Conservation (phyloP, 2,329 filamentous ascomycete species). For the Graphium sp. region DNA sequence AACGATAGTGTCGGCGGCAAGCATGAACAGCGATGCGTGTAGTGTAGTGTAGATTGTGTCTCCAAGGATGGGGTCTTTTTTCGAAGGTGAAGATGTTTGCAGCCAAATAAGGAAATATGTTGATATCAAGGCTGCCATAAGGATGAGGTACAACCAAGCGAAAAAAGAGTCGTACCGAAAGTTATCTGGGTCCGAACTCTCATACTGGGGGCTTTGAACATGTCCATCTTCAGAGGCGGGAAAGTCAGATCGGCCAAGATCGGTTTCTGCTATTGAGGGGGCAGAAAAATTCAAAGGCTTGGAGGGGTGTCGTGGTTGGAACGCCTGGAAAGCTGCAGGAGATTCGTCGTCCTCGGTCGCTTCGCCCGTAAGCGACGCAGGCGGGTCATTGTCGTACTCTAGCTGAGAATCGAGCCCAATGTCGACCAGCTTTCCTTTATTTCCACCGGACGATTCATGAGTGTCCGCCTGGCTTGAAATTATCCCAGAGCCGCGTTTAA, state of each 20-base stretch:
- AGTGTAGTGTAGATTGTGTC: slow-evolving; percentile 91
- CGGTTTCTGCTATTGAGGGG: too few relatives aligned
- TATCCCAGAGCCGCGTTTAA: too few relatives aligned
- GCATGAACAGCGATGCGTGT: slow-evolving; percentile 71
- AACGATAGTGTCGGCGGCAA: slow-evolving; percentile 84
- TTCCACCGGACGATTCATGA: too few relatives aligned
- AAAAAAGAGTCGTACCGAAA: slow-evolving; percentile 83
- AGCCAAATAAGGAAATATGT: slow-evolving; percentile 82
- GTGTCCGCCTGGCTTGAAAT: too few relatives aligned
- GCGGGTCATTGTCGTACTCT: slow-evolving; percentile 40
- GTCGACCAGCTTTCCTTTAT: slow-evolving; percentile 63
- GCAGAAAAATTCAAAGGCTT: too few relatives aligned
- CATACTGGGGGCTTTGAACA: too few relatives aligned
- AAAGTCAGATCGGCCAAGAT: too few relatives aligned
- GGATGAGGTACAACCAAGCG: slow-evolving; percentile 77
- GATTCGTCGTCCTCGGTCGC: slow-evolving; percentile 27
- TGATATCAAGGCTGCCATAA: slow-evolving; percentile 66
- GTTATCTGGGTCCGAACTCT: too few relatives aligned
- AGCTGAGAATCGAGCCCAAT: slow-evolving; percentile 61
- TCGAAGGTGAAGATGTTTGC: slow-evolving; percentile 56
- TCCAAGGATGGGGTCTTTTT: slow-evolving; percentile 58
- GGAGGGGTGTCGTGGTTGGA: too few relatives aligned
- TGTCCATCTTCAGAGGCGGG: too few relatives aligned
- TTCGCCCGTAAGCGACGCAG: slow-evolving; percentile 41
- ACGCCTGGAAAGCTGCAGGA: slow-evolving; percentile 46